These are phyloP conservation scores for Cryptomeria japonica DNA, from an alignment of 75 land plant species.

Conservation along the genomic window DNA sequence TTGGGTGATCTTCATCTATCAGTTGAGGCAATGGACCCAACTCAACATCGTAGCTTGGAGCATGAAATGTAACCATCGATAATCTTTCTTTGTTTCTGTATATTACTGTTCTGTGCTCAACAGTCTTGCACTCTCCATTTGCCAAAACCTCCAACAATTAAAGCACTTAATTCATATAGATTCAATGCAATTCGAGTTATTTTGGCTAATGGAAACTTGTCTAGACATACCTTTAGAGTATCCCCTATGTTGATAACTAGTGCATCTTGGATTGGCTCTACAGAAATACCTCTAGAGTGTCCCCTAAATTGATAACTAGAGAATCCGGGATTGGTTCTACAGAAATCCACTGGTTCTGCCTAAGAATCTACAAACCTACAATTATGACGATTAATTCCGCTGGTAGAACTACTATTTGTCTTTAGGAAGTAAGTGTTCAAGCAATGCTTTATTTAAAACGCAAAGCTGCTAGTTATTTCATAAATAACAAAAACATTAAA, in stretches of 20 bases:
- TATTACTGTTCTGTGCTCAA: constrained; percentile 7
- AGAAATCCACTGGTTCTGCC: constrained; percentile 65
- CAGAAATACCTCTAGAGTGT: constrained; percentile 85
- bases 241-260: too few relatives aligned
- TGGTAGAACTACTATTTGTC: too few relatives aligned
- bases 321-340: constrained; percentile 64
- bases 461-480: too few relatives aligned
- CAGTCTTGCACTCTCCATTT: constrained; percentile 13
- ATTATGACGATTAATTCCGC: too few relatives aligned
- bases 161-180: neutral
- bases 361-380: too few relatives aligned
- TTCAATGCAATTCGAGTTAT: neutral
- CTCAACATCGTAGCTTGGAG: neutral
- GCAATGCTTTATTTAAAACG: too few relatives aligned
- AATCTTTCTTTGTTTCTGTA: neutral
- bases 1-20: constrained; percentile 38
- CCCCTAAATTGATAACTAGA: constrained; percentile 84
- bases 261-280: too few relatives aligned
- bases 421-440: too few relatives aligned
- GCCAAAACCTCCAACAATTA: constrained; percentile 3
- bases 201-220: neutral
- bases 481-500: too few relatives aligned
- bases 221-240: too few relatives aligned
- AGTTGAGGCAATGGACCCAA: constrained; percentile 32
- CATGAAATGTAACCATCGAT: constrained; percentile 19